Percentiles rank a stretch among this genome's conserved stretches.
phyloP scores from a whole-genome alignment of 1,139 yeast genomes.

The Debaryomycetaceae sp. region DNA sequence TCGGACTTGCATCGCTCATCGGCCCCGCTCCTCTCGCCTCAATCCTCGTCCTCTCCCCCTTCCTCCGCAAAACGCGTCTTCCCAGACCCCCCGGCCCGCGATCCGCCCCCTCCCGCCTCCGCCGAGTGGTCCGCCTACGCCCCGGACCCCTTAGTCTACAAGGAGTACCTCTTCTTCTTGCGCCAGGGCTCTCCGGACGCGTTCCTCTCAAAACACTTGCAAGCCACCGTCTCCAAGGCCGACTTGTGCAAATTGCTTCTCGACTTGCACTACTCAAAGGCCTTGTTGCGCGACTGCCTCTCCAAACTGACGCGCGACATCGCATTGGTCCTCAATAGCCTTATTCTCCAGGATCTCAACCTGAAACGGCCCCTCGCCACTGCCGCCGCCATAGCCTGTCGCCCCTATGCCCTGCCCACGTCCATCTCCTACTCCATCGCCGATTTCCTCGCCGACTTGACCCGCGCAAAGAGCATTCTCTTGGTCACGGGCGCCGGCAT shows the following conservation, averaged over 20 bases:
- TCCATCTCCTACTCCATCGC: conserved; percentile 2
- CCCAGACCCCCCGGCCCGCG: too few species aligned
- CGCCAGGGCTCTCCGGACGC: conserved; percentile 7
- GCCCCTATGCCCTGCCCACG: background rate
- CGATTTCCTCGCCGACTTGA: conserved; percentile 4
- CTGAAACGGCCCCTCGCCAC: too few species aligned
- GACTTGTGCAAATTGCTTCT: conserved; percentile 8
- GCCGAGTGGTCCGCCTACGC: background rate
- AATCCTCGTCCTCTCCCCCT: too few species aligned
- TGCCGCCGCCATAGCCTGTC: too few species aligned
- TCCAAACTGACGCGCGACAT: background rate
- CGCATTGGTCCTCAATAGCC: background rate
- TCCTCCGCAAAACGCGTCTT: too few species aligned
- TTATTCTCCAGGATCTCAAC: background rate
- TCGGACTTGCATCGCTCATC: too few species aligned
- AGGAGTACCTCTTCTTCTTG: conserved; percentile 7
- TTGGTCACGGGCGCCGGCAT: conserved; percentile 96
- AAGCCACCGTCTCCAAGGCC: conserved; percentile 7
- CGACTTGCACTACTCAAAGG: conserved; percentile 9
- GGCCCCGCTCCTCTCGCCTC: too few species aligned
- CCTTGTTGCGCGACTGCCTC: background rate
- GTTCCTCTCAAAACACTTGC: conserved; percentile 10
- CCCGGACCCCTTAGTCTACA: conserved; percentile 1
- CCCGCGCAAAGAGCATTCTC: conserved; percentile 37
- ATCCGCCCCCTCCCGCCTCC: background rate